phyloP scores from a whole-genome alignment of 1,284 basidiomycete species.

The Trichosporon asahii region DNA sequence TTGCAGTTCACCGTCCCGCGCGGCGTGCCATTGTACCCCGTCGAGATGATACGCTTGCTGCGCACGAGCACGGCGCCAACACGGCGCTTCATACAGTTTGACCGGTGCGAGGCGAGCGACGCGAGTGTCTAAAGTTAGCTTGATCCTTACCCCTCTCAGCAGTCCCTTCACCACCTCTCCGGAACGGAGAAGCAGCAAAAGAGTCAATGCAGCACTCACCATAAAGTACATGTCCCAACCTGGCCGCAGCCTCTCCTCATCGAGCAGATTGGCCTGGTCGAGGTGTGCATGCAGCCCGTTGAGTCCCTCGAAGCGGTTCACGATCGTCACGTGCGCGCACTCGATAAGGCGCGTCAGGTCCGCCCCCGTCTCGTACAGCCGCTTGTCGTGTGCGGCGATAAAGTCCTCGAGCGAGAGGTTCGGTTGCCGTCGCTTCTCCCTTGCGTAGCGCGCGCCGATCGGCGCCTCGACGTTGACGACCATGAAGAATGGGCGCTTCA shows the following conservation, averaged over 20 bases:
- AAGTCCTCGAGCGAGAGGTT: slow-evolving; percentile 65
- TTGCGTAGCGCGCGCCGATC: slow-evolving; percentile 55
- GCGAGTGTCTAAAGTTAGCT: slow-evolving; percentile 65
- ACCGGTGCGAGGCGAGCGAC: slow-evolving; percentile 76
- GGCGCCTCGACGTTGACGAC: slow-evolving; percentile 85
- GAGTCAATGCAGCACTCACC: slow-evolving; percentile 57
- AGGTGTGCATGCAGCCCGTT: slow-evolving; percentile 63
- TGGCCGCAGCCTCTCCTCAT: slow-evolving; percentile 72
- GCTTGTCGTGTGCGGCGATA: slow-evolving; percentile 61
- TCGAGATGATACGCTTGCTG: slow-evolving; percentile 77
- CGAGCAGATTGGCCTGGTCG: slow-evolving; percentile 64
- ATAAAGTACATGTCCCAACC: slow-evolving; percentile 96
- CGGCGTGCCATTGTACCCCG: slow-evolving; percentile 98
- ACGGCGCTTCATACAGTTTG: slow-evolving; percentile 97
- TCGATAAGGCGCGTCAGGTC: slow-evolving; percentile 45
- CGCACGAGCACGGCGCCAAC: slow-evolving; percentile 90
- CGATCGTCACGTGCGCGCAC: slow-evolving; percentile 60
- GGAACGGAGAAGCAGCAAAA: no score
- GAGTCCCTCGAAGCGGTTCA: slow-evolving; percentile 65
- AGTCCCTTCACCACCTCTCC: no score
- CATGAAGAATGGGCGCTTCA: slow-evolving; percentile 86
- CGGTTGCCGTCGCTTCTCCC: slow-evolving; percentile 29
- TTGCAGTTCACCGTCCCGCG: slow-evolving; percentile 83
- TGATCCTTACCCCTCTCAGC: no score
- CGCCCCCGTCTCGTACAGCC: slow-evolving; percentile 48